Evolutionary conservation across 2,329 filamentous ascomycete species (phyloP).

Genomic region (Claviceps monticola): DNA sequence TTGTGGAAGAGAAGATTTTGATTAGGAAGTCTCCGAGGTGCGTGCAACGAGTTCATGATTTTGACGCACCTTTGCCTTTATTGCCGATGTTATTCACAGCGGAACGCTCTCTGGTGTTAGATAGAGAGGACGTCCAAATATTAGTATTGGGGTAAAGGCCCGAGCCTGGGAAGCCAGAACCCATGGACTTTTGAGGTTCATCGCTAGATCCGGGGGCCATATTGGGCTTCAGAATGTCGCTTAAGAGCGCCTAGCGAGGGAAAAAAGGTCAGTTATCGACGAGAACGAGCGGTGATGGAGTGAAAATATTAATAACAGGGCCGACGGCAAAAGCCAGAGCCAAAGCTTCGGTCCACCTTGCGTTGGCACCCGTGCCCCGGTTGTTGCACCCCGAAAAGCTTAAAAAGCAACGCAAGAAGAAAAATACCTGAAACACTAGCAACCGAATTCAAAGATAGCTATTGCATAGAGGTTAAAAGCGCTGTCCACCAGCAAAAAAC

Average conservation of each 20-base stretch:
- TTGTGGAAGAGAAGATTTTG: neutral
- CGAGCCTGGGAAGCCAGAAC: constrained; percentile 24
- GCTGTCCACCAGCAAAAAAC: neutral
- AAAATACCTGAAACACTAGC: neutral
- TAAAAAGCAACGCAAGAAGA: neutral
- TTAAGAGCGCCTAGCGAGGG: constrained; percentile 20
- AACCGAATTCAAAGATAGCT: neutral
- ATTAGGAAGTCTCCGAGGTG: neutral
- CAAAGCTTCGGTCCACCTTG: neutral
- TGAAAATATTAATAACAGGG: constrained; percentile 3
- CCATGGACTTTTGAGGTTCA: constrained; percentile 20
- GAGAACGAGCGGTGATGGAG: constrained; percentile 1
- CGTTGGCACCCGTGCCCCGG: neutral
- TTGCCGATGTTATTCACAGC: constrained; percentile 17
- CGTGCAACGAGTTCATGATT: neutral
- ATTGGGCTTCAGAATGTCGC: constrained; percentile 24
- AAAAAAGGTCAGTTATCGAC: constrained; percentile 10
- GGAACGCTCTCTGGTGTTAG: constrained; percentile 27
- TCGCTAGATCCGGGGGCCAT: constrained; percentile 21
- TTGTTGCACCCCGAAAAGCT: neutral
- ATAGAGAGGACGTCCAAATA: constrained; percentile 26
- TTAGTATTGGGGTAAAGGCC: constrained; percentile 22
- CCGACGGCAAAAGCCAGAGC: constrained; percentile 9
- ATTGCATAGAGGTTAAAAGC: neutral
- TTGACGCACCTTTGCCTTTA: constrained; percentile 37